Evolutionary conservation across 192 early-diverging fungal genomes (phyloP).

Genomic region (Phycomyces nitens): DNA sequence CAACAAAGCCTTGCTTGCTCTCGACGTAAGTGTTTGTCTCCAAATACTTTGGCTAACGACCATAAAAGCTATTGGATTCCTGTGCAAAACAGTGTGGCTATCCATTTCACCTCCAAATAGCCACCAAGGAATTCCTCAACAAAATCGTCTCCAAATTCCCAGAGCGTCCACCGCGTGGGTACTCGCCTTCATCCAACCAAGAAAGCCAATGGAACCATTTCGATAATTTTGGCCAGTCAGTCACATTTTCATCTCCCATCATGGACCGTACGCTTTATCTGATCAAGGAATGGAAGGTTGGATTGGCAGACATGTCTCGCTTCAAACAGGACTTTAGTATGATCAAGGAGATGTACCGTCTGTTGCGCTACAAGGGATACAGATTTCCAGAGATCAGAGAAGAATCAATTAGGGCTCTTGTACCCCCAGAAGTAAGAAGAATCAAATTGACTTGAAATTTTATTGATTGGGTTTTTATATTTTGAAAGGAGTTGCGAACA

Average conservation of each 20-base stretch:
- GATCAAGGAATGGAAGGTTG: slow-evolving; percentile 92
- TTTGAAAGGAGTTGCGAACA: slow-evolving; percentile 83
- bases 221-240: slow-evolving; percentile 29
- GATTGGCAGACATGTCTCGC: slow-evolving; percentile 79
- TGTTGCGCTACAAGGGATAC: slow-evolving; percentile 86
- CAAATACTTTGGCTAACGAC: too few species aligned
- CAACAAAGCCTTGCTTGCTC: slow-evolving; percentile 57
- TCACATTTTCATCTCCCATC: slow-evolving; percentile 54
- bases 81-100: slow-evolving; percentile 98
- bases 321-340: slow-evolving; percentile 91
- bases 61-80: slow-evolving; percentile 79
- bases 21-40: slow-evolving; percentile 50
- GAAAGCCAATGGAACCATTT: slow-evolving; percentile 35
- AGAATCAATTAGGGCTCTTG: slow-evolving; percentile 58
- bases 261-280: slow-evolving; percentile 86
- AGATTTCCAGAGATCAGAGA: slow-evolving; percentile 65
- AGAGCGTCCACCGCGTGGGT: slow-evolving; percentile 69
- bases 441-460: slow-evolving; percentile 1
- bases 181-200: slow-evolving; percentile 6
- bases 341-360: slow-evolving; percentile 92
- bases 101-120: slow-evolving; percentile 93
- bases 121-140: slow-evolving; percentile 95
- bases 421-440: slow-evolving; percentile 40
- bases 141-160: slow-evolving; percentile 92
- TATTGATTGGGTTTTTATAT: too few species aligned